Evolutionary conservation across 202 grass and related monocot genomes (phyloP), one percentile per base, ranked within the genome.

Genomic region (Panicum hallii): DNA sequence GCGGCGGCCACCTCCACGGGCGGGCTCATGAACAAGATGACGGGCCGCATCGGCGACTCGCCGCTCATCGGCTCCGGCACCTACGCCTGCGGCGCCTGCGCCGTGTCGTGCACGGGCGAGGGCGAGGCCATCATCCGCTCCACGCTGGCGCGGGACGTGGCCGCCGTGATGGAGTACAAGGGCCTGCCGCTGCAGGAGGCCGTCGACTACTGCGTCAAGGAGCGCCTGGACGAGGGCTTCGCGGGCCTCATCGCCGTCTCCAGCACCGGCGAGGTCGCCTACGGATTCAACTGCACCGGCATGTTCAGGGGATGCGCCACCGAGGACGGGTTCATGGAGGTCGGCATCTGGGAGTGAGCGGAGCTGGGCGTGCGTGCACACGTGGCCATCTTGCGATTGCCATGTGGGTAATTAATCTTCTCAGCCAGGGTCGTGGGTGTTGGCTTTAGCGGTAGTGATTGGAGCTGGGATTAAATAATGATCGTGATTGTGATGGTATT

Each of bases 1-100:
- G 96, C 88, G 0, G 85, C 96, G 1, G 96, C 96, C 6, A 99
- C 93, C 0, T 99, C 96, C 2, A 99, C 96, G 0, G 96, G 96
- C 3, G 96, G 96, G 0, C 88, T 99, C 5, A 99, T 99, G 96
- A 99, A 99, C 91, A 99, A 99, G 84, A 94, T 93, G 92, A 60
- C 77, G 0, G 96, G 96, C 6, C 88, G 96, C 44, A 99, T 95
- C 70, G 96, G 96, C 0, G 96, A 99, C 93, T 99, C 96, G 8
- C 96, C 96, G 9, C 66, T 99, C 10, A 99, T 99, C 50, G 96
- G 96, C 0, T 70, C 93, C 0, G 96, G 96, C 19, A 99, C 96
- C 5, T 99, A 99, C 63, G 96, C 96, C 20, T 95, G 96, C 69
- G 67, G 38, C 5, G 68, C 47, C 0, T 99, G 96, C 16, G 96